A percentile compares a stretch with the other conserved stretches of the same genome.
phyloP scores from a whole-genome alignment of 139 green algal species.

The Chlorella sp. region DNA sequence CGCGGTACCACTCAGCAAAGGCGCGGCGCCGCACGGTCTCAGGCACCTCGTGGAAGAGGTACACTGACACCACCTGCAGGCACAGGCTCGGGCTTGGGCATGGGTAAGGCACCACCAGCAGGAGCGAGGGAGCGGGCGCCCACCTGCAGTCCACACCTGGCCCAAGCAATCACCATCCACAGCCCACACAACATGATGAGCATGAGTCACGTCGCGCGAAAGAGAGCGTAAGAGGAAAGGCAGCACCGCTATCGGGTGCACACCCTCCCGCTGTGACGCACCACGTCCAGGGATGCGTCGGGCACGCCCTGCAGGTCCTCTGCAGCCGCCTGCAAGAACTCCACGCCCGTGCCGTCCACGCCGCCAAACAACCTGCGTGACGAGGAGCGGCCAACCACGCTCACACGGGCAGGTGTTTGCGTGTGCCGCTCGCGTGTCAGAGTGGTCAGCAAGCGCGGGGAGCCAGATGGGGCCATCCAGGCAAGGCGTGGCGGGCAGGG shows the following conservation, averaged over 20 bases:
- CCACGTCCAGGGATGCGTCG: conserved; percentile 58
- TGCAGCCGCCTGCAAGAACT: conserved; percentile 11
- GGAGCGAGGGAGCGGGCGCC: neutral
- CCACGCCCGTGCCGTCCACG: conserved; percentile 30
- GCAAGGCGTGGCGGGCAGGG: neutral
- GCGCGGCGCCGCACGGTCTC: conserved; percentile 26
- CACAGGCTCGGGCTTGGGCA: neutral
- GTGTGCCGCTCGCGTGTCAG: neutral
- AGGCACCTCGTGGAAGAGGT: conserved; percentile 88
- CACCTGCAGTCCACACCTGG: neutral
- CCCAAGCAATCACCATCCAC: neutral
- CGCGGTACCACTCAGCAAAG: conserved; percentile 61
- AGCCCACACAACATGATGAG: neutral
- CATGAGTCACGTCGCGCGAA: too few species aligned
- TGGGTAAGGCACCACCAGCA: neutral
- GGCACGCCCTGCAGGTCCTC: conserved; percentile 51
- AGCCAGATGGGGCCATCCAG: neutral
- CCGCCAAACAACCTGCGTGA: conserved; percentile 24
- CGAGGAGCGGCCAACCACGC: neutral
- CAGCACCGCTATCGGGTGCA: too few species aligned
- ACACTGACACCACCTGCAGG: conserved; percentile 49
- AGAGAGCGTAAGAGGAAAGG: too few species aligned
- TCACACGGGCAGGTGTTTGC: neutral
- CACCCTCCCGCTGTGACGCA: neutral
- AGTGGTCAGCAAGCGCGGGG: neutral